These are phyloP conservation scores for Brasilioporus rufonigricans DNA, from an alignment of 768 basidiomycete species.

Conservation along the genomic window DNA sequence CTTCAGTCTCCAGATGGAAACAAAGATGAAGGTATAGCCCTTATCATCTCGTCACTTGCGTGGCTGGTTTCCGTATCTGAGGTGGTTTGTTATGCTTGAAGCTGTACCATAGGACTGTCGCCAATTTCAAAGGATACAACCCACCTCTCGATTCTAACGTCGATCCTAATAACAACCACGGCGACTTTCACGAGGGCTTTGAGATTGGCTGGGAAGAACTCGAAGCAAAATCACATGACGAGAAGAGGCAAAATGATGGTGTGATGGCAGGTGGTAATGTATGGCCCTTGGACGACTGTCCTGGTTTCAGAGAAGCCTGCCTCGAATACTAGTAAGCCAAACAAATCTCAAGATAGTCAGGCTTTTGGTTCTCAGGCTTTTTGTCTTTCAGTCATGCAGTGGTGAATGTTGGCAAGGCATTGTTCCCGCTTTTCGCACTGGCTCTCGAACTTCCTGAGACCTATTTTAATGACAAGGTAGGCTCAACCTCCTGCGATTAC, in stretches of 20 bases:
- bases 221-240: constrained; percentile 23
- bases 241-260: constrained; percentile 41
- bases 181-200: constrained; percentile 91
- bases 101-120: constrained; percentile 65
- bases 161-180: constrained; percentile 61
- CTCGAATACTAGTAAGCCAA: constrained; percentile 64
- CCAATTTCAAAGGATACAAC: constrained; percentile 78
- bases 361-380: constrained; percentile 24
- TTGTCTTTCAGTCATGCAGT: constrained; percentile 44
- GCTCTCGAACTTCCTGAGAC: constrained; percentile 58
- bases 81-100: constrained; percentile 26
- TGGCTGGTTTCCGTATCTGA: neutral
- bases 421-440: constrained; percentile 72
- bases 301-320: constrained; percentile 56
- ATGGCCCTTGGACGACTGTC: constrained; percentile 67
- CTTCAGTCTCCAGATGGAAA: constrained; percentile 60
- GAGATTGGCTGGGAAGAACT: constrained; percentile 75
- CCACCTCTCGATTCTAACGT: constrained; percentile 71
- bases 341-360: constrained; percentile 14
- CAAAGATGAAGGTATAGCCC: constrained; percentile 60
- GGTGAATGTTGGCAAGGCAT: constrained; percentile 47
- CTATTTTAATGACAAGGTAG: constrained; percentile 70
- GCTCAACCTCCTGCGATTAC: neutral
- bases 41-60: neutral
- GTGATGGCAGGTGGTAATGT: constrained; percentile 71